A percentile compares a stretch with the other conserved stretches of the same genome.
phyloP scores from a whole-genome alignment of 2,329 filamentous ascomycete species.

The Cercospora sesami region DNA sequence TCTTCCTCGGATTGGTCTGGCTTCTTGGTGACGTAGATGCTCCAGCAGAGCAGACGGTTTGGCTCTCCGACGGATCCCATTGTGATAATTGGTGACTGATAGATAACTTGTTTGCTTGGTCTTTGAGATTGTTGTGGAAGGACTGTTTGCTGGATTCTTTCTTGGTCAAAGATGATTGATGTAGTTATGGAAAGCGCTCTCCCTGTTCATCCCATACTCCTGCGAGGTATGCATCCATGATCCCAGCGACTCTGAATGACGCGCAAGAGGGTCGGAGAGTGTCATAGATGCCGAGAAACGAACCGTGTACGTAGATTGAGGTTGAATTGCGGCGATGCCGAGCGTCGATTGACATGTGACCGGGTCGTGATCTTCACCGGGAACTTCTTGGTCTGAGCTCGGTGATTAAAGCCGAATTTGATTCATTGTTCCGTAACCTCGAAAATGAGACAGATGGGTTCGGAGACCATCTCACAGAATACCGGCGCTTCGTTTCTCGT shows the following conservation, averaged over 20 bases:
- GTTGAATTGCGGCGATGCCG: background rate
- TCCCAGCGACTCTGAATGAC: background rate
- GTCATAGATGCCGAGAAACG: background rate
- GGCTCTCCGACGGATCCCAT: conserved; percentile 14
- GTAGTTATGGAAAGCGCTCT: background rate
- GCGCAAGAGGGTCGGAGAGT: background rate
- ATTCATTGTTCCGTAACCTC: background rate
- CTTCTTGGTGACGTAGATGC: conserved; percentile 15
- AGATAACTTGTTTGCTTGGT: background rate
- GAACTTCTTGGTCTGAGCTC: background rate
- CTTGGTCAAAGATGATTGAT: background rate
- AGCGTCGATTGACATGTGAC: background rate
- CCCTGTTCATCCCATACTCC: background rate
- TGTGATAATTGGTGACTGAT: background rate
- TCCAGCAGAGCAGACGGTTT: conserved; percentile 13
- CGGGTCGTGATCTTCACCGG: background rate
- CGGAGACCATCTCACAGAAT: background rate
- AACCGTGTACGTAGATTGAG: background rate
- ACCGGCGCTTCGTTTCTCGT: background rate
- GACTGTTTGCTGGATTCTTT: background rate
- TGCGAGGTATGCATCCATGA: background rate
- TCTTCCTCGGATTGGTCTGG: conserved; percentile 10
- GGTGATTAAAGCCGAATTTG: background rate
- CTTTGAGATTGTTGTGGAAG: background rate
- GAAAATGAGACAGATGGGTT: background rate